Base-by-base conservation (phyloP, 345 rosid genomes). In the Clausena lansium region DNA sequence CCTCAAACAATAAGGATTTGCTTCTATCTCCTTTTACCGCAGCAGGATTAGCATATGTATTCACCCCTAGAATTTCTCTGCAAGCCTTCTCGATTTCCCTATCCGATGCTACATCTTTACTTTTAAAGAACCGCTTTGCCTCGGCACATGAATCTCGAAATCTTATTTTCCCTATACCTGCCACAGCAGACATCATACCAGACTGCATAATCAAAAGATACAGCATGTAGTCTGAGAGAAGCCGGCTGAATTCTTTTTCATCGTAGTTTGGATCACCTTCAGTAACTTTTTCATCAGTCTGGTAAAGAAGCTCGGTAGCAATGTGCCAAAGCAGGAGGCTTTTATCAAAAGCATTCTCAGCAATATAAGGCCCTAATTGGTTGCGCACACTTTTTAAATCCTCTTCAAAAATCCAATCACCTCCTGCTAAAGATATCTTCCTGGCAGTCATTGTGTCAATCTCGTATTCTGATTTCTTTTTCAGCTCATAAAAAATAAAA, bases 171-270 rank as follows among this genome's bases (percentile, higher is more conserved):
- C 83, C 86, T 7, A 89, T 87, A 52, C 92, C 92, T 0, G 90
- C 86, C 69, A 85, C 92, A 10, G 91, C 82, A 22, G 91, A 82
- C 91, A 86, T 87, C 72, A 89, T 78, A 1, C 80, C 62, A 0
- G 92, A 91, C 80, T 88, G 90, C 84, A 85, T 79, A 2, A 82
- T 75, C 19, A 91, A 66, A 71, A 91, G 91, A 70, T 87, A 88
- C 78, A 86, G 24, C 94, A 89, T 89, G 86, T 89, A 91, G 79
- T 91, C 94, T 0, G 92, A 86, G 0, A 91, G 76, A 10, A 74
- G 71, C 81, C 88, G 88, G 64, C 92, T 85, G 55, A 84, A 78
- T 75, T 81, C 85, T 13, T 39, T 39, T 9, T 39, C 45, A 39
- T 39, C 0, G 45, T 0, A 9, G 45, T 0, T 9, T 39, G 72